These are phyloP conservation scores for Pisolithus marmoratus DNA, from an alignment of 768 basidiomycete genomes.

Conservation along the genomic window DNA sequence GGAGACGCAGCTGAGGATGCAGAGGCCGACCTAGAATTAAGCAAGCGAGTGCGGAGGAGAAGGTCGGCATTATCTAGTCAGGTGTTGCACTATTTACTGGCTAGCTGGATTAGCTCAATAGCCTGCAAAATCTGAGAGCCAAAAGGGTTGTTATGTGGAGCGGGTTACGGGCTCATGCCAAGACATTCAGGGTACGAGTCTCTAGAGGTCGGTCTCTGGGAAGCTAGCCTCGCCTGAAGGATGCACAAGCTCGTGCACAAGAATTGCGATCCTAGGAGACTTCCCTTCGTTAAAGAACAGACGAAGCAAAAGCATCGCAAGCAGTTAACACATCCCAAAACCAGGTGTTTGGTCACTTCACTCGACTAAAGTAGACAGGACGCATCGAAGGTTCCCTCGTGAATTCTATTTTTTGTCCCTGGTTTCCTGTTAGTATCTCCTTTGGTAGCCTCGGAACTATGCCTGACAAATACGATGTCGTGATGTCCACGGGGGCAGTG, in stretches of 20 bases:
- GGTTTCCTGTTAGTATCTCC: neutral
- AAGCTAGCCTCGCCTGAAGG: conserved; percentile 20
- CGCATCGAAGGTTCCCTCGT: conserved; percentile 93
- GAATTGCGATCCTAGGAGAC: conserved; percentile 53
- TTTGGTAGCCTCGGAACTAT: conserved; percentile 91
- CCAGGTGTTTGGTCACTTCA: conserved; percentile 78
- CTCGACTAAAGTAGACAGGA: conserved; percentile 69
- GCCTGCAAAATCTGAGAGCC: conserved; percentile 13
- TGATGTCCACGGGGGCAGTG: conserved; percentile 83
- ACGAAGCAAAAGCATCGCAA: conserved; percentile 86
- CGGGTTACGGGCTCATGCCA: conserved; percentile 41
- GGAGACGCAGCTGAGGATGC: conserved; percentile 48
- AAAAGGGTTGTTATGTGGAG: conserved; percentile 27
- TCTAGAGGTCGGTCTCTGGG: no score
- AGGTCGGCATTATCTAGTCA: conserved; percentile 39
- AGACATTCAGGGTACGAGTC: conserved; percentile 46
- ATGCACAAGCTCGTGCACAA: conserved; percentile 35
- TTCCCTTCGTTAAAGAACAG: conserved; percentile 64
- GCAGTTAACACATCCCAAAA: conserved; percentile 81
- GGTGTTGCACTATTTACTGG: neutral
- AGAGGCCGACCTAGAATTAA: conserved; percentile 40
- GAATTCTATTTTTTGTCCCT: conserved; percentile 22
- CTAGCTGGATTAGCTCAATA: conserved; percentile 10
- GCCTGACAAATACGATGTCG: conserved; percentile 93
- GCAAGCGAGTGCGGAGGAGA: conserved; percentile 43